Percentiles rank a stretch among this genome's conserved stretches.
phyloP scores from a whole-genome alignment of 148 eudicot species.

The Heliamphora exappendiculata region DNA sequence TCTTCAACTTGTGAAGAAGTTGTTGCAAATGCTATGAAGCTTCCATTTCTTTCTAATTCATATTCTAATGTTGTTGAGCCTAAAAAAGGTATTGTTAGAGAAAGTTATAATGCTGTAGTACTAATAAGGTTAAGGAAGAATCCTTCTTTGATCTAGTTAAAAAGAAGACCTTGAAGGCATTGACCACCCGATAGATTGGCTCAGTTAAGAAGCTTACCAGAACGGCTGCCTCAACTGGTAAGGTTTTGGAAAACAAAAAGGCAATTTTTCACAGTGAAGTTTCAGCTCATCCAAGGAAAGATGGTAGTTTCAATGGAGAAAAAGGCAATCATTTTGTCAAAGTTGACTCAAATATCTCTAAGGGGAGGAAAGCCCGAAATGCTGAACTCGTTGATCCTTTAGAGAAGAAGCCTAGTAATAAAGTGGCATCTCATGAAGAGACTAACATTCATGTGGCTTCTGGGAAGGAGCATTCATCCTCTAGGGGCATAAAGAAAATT shows the following conservation, averaged over 20 bases:
- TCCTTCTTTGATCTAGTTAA: too few species aligned
- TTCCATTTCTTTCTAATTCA: constrained; percentile 61
- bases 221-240: constrained; percentile 27
- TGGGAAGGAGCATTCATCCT: constrained; percentile 37
- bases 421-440: constrained; percentile 25
- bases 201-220: constrained; percentile 33
- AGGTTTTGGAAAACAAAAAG: constrained; percentile 18
- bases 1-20: constrained; percentile 75
- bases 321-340: constrained; percentile 22
- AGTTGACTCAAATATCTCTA: constrained; percentile 19
- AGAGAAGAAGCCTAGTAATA: constrained; percentile 27
- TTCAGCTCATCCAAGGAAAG: constrained; percentile 21
- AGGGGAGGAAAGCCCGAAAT: constrained; percentile 25
- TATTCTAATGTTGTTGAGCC: constrained; percentile 19
- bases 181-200: constrained; percentile 20
- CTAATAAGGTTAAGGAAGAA: constrained; percentile 24
- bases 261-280: constrained; percentile 14
- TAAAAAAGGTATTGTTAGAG: constrained; percentile 17
- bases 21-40: constrained; percentile 61
- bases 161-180: constrained; percentile 23
- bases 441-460: constrained; percentile 23
- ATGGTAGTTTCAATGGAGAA: constrained; percentile 20
- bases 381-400: constrained; percentile 21
- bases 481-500: constrained; percentile 41
- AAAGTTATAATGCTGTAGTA: constrained; percentile 3